phyloP scores from a whole-genome alignment of 495 filamentous ascomycete species.

The Hypomontagnella monticulosa region DNA sequence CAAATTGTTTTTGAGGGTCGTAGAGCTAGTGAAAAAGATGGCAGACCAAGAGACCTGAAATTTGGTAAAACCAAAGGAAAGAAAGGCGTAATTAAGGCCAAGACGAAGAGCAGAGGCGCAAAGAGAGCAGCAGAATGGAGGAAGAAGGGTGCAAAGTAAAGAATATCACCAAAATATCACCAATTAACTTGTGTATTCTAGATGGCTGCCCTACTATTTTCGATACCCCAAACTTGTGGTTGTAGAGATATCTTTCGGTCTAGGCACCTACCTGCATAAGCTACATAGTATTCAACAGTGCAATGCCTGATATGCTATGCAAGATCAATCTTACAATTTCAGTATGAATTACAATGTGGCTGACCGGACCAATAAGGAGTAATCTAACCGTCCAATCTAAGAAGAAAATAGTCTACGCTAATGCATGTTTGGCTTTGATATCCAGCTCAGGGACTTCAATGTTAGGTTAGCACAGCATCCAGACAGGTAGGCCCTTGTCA shows the following conservation, averaged over 20 bases:
- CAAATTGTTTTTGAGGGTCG: constrained; percentile 89
- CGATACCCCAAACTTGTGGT: constrained; percentile 12
- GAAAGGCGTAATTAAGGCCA: constrained; percentile 59
- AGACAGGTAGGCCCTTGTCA: constrained; percentile 21
- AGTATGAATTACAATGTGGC: background rate
- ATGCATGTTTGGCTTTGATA: constrained; percentile 24
- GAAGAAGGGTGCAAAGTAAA: constrained; percentile 47
- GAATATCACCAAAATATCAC: background rate
- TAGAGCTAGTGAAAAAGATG: constrained; percentile 74
- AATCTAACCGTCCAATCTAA: background rate
- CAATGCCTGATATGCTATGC: background rate
- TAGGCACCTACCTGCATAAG: too few species aligned
- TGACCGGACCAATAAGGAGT: background rate
- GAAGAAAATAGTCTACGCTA: constrained; percentile 13
- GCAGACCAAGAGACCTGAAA: constrained; percentile 68
- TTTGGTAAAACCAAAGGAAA: constrained; percentile 67
- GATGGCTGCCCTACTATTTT: background rate
- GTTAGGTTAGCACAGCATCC: constrained; percentile 10
- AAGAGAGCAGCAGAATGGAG: constrained; percentile 75
- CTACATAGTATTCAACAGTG: background rate
- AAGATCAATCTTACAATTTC: background rate
- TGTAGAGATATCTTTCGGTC: background rate
- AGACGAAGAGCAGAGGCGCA: constrained; percentile 61
- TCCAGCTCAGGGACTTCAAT: background rate
- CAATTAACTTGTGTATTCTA: background rate